Conservation (phyloP, 495 filamentous ascomycete species). For the Delitschia confertaspora region DNA sequence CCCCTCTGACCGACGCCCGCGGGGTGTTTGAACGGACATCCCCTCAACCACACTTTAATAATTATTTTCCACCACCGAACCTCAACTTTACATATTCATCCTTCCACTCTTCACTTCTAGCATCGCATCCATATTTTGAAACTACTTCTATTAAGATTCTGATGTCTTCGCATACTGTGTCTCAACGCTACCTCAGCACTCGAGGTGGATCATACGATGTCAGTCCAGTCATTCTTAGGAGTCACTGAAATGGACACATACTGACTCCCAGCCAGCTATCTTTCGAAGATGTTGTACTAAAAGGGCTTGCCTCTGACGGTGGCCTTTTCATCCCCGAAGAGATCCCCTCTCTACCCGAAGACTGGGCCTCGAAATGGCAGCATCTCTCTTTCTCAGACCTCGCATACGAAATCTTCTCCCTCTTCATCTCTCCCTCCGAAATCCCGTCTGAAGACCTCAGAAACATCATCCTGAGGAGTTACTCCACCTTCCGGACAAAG, state of each 20-base stretch:
- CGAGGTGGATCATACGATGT: slow-evolving; percentile 73
- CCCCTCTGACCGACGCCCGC: too few relatives aligned
- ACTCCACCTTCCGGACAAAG: slow-evolving; percentile 72
- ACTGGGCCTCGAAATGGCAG: slow-evolving; percentile 61
- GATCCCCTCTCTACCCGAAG: slow-evolving; percentile 53
- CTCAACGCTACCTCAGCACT: slow-evolving; percentile 74
- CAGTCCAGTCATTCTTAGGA: slow-evolving; percentile 31
- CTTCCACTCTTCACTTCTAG: neutral
- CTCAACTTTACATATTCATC: too few relatives aligned
- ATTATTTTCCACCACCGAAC: too few relatives aligned
- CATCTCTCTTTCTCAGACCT: slow-evolving; percentile 70
- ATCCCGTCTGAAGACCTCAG: slow-evolving; percentile 74
- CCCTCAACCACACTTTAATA: too few relatives aligned
- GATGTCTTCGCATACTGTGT: slow-evolving; percentile 45
- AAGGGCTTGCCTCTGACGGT: slow-evolving; percentile 80
- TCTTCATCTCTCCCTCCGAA: slow-evolving; percentile 75
- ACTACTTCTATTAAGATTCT: neutral
- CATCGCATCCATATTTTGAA: too few relatives aligned
- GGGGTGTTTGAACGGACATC: too few relatives aligned
- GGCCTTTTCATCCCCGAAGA: slow-evolving; percentile 86
- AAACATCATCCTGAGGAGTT: slow-evolving; percentile 67
- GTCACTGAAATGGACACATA: neutral
- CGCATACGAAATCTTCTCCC: slow-evolving; percentile 62
- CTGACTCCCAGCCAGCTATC: slow-evolving; percentile 51
- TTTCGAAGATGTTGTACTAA: slow-evolving; percentile 84